phyloP scores from a whole-genome alignment of 148 eudicot species.

The Vaccinium darrowii region DNA sequence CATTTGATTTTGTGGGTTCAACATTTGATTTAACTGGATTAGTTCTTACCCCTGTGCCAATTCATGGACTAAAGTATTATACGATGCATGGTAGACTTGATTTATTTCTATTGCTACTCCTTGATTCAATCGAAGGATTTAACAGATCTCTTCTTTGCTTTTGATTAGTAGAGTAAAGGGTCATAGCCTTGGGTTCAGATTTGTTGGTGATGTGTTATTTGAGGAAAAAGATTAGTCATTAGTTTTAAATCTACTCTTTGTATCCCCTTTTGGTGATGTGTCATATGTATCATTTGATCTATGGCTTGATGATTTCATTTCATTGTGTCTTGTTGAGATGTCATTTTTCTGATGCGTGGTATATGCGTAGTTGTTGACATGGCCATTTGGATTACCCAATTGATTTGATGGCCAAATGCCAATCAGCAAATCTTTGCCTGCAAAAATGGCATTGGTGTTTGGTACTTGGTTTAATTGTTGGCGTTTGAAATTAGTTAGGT shows the following conservation, averaged over 20 bases:
- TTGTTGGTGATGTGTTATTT: not conserved
- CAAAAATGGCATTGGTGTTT: not conserved
- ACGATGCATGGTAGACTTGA: not conserved
- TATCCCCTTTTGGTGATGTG: too few species aligned
- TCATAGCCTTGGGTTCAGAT: not conserved
- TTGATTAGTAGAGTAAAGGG: not conserved
- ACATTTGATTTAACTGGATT: not conserved
- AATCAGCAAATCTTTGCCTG: not conserved
- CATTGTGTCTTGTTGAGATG: not conserved
- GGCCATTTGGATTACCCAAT: not conserved
- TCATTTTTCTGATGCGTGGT: too few species aligned
- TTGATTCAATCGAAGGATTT: not conserved
- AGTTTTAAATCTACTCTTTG: too few species aligned
- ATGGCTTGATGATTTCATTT: not conserved
- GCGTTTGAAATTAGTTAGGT: too few species aligned
- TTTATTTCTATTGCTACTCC: not conserved
- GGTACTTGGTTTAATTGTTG: not conserved
- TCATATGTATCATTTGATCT: too few species aligned
- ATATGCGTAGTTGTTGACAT: too few species aligned
- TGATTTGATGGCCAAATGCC: not conserved
- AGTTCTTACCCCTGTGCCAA: not conserved
- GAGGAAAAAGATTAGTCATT: too few species aligned
- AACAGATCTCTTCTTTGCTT: not conserved
- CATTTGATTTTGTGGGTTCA: not conserved
- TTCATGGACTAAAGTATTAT: not conserved